A percentile compares a stretch with the other conserved stretches of the same genome.
Conservation (phyloP, 1,139 yeast species). For the Sugiyamaella xylanicola region DNA sequence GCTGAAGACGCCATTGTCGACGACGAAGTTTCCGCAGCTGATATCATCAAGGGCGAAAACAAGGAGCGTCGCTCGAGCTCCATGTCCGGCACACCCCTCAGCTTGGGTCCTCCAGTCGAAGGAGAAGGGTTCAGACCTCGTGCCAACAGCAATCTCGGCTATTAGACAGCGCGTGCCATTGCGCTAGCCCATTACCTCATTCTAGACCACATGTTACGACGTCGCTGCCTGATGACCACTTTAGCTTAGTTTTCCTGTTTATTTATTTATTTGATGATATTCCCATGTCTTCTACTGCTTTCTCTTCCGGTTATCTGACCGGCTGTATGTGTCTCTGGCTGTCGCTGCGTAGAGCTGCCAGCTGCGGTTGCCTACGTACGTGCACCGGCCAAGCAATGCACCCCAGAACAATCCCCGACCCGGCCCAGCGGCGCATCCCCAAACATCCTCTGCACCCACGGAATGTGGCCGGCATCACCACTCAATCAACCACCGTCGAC, state of each 20-base stretch:
- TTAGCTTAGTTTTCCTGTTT: not conserved
- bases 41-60: constrained; percentile 8
- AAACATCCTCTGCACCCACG: not conserved
- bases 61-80: constrained; percentile 28
- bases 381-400: too few species aligned
- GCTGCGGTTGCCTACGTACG: too few species aligned
- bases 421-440: too few species aligned
- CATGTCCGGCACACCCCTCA: constrained; percentile 27
- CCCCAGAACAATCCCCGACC: too few species aligned
- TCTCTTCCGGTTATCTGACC: too few species aligned
- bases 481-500: too few species aligned
- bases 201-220: not conserved
- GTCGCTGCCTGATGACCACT: not conserved
- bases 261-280: not conserved
- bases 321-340: too few species aligned
- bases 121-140: constrained; percentile 32
- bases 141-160: constrained; percentile 23
- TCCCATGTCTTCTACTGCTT: too few species aligned
- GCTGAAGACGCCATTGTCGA: constrained; percentile 25
- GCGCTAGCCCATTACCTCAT: not conserved
- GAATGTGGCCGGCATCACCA: too few species aligned
- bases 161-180: too few species aligned
- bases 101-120: constrained; percentile 30
- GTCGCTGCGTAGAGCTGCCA: too few species aligned
- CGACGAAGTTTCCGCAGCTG: constrained; percentile 19